These are phyloP conservation scores for Fusarium equiseti DNA, from an alignment of 2,329 filamentous ascomycete species.

Conservation along the genomic window DNA sequence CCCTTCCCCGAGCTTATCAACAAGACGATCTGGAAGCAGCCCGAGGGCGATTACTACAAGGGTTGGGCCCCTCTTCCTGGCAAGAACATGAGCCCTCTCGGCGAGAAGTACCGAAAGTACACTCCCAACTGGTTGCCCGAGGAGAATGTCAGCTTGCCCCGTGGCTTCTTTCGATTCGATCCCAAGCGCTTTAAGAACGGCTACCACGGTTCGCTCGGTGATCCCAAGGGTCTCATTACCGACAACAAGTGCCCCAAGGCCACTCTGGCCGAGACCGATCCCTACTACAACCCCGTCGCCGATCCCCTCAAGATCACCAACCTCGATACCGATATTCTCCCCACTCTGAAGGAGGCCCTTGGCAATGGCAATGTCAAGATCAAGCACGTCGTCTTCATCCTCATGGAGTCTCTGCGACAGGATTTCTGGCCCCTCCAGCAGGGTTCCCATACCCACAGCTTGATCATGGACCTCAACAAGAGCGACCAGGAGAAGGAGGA, in stretches of 20 bases:
- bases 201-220: constrained; percentile 30
- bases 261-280: constrained; percentile 44
- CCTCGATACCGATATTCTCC: constrained; percentile 51
- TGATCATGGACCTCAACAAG: constrained; percentile 44
- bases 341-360: constrained; percentile 46
- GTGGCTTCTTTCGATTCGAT: constrained; percentile 50
- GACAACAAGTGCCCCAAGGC: constrained; percentile 38
- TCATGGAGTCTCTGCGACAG: constrained; percentile 59
- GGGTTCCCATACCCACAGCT: constrained; percentile 54
- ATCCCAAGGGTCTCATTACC: background rate
- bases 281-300: constrained; percentile 53
- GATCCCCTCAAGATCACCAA: constrained; percentile 60
- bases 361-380: constrained; percentile 52
- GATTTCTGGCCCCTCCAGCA: constrained; percentile 61
- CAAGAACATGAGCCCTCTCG: constrained; percentile 37
- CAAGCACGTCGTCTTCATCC: constrained; percentile 59
- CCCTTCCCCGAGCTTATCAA: constrained; percentile 49
- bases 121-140: constrained; percentile 49
- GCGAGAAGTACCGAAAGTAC: constrained; percentile 44
- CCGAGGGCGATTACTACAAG: constrained; percentile 49
- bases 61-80: constrained; percentile 50
- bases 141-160: constrained; percentile 25
- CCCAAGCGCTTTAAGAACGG: constrained; percentile 43
- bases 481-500: constrained; percentile 46
- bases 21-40: constrained; percentile 44